Conservation (phyloP, 257 asterid species). For the Plantago elongata region DNA sequence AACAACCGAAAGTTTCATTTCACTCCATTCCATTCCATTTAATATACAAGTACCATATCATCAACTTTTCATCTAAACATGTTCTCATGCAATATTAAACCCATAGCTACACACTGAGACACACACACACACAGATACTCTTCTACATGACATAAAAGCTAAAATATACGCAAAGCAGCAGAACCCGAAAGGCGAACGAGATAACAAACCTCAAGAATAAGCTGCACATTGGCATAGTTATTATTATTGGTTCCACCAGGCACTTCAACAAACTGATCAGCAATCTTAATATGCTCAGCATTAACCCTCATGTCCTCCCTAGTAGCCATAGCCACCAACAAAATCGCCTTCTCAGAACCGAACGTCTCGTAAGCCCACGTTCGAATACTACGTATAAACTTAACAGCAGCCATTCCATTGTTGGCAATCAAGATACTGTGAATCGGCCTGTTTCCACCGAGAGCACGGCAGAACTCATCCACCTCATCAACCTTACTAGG, state of each 20-base stretch:
- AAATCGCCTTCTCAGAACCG: constrained; percentile 93
- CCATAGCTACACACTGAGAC: constrained; percentile 2
- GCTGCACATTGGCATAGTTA: constrained; percentile 97
- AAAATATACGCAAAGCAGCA: no score
- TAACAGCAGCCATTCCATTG: constrained; percentile 99
- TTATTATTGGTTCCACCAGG: constrained; percentile 99
- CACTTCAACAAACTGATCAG: constrained; percentile 98
- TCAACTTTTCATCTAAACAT: background rate
- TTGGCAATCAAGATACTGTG: constrained; percentile 94
- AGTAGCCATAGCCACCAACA: constrained; percentile 98
- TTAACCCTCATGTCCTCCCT: constrained; percentile 98
- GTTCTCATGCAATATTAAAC: constrained; percentile 11
- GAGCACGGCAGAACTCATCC: constrained; percentile 74
- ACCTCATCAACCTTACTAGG: constrained; percentile 49
- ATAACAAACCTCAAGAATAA: constrained; percentile 83
- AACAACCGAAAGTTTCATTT: constrained; percentile 21
- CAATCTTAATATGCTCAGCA: constrained; percentile 98
- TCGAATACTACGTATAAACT: constrained; percentile 89
- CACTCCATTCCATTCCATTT: constrained; percentile 6
- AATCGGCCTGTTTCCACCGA: constrained; percentile 77
- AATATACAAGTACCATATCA: background rate
- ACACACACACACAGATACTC: background rate
- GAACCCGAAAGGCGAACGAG: background rate
- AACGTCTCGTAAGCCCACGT: constrained; percentile 99
- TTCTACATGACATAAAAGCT: background rate